phyloP scores from a whole-genome alignment of 129 eudicot species.

The Arctium minus region DNA sequence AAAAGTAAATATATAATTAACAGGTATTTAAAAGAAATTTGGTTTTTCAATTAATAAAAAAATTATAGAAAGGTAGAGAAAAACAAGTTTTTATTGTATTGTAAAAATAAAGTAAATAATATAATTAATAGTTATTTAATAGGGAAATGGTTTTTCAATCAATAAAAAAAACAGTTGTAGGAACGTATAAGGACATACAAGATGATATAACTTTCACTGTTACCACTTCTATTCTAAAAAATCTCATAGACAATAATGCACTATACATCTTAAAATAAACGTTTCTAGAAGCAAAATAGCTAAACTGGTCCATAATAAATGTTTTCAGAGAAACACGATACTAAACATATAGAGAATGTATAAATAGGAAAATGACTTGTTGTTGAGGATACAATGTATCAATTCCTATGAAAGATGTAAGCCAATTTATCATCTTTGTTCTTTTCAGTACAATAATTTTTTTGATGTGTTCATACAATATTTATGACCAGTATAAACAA shows the following conservation, averaged over 20 bases:
- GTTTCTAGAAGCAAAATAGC: background rate
- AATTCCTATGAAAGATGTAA: background rate
- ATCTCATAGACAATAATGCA: background rate
- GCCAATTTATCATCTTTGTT: background rate
- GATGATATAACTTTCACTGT: background rate
- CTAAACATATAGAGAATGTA: background rate
- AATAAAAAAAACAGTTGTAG: too few species aligned
- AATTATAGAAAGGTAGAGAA: too few species aligned
- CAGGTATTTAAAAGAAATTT: too few species aligned
- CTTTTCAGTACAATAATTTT: background rate
- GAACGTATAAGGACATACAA: background rate
- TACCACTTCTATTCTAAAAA: background rate
- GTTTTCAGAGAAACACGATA: background rate
- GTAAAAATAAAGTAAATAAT: too few species aligned
- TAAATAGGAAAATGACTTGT: background rate
- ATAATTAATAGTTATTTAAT: too few species aligned
- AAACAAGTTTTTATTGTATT: too few species aligned
- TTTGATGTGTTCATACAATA: background rate
- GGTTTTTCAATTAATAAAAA: too few species aligned
- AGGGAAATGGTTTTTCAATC: too few species aligned
- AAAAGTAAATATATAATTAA: too few species aligned
- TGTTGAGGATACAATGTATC: background rate
- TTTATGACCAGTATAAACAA: background rate
- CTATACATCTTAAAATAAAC: background rate
- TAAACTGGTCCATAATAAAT: background rate